These are phyloP conservation scores for Aspergillus fumigatus DNA, from an alignment of 2,329 filamentous ascomycete genomes.

Conservation along the genomic window DNA sequence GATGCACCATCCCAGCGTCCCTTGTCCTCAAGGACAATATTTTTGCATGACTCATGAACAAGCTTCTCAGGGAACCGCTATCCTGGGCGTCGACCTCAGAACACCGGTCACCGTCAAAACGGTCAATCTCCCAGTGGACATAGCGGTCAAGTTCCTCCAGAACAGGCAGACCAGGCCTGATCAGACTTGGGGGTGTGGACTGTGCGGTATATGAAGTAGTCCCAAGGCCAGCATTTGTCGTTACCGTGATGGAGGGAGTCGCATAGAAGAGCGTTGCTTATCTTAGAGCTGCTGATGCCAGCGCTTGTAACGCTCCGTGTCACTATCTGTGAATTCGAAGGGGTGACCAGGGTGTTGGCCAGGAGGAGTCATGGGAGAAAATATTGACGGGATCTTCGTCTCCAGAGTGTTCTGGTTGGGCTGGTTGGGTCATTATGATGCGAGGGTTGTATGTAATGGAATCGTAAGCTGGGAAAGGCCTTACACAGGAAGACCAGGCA, in stretches of 20 bases:
- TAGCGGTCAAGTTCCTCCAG: constrained; percentile 14
- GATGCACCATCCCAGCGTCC: constrained; percentile 4
- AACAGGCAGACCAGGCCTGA: constrained; percentile 8
- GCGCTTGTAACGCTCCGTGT: neutral
- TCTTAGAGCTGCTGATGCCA: neutral
- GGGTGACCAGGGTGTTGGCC: neutral
- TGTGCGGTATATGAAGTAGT: constrained; percentile 18
- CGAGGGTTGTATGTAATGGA: neutral
- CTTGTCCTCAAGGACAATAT: constrained; percentile 3
- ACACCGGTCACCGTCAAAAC: neutral
- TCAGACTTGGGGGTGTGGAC: constrained; percentile 20
- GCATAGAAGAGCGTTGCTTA: neutral
- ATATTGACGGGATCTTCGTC: neutral
- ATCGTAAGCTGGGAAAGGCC: neutral
- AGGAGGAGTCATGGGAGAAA: neutral
- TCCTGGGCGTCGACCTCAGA: neutral
- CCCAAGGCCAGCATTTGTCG: constrained; percentile 5
- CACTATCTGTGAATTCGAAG: neutral
- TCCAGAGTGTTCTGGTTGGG: neutral
- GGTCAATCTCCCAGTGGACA: constrained; percentile 9
- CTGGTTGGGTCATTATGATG: neutral
- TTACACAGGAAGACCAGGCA: no score
- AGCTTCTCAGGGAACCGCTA: neutral
- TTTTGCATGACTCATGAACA: constrained; percentile 3
- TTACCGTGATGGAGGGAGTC: neutral